phyloP scores from a whole-genome alignment of 176 grass and related monocot genomes.

The Zizania latifolia region DNA sequence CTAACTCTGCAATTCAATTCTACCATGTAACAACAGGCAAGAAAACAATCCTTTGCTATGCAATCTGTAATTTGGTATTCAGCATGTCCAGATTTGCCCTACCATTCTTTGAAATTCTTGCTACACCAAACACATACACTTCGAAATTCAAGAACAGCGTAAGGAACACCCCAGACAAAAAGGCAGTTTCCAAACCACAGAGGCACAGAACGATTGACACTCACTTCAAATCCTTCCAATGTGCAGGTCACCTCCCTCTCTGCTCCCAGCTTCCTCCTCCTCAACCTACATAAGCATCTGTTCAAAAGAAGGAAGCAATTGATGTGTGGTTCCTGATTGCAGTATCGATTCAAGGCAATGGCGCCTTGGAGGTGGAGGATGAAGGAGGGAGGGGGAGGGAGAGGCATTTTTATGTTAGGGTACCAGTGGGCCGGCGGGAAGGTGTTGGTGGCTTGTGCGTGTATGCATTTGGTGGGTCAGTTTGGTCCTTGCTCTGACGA shows the following conservation, averaged over 20 bases:
- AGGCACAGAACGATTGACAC: neutral
- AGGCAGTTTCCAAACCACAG: neutral
- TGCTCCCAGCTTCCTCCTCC: neutral
- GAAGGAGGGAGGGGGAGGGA: constrained; percentile 17
- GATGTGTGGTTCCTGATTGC: neutral
- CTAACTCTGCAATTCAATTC: neutral
- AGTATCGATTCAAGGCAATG: neutral
- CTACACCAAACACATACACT: neutral
- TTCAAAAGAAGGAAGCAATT: neutral
- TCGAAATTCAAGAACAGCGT: neutral
- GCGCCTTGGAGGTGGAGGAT: neutral
- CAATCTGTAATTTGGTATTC: neutral
- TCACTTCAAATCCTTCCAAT: constrained; percentile 21
- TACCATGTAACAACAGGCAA: neutral
- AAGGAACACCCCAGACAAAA: neutral
- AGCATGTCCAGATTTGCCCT: neutral
- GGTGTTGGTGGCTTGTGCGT: constrained; percentile 34
- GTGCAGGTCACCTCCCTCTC: neutral
- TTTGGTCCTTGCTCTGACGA: constrained; percentile 25
- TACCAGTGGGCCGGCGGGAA: neutral
- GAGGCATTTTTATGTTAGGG: constrained; percentile 20
- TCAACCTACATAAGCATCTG: neutral
- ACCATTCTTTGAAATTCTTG: neutral
- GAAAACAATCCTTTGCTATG: neutral
- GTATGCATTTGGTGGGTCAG: neutral